Base-by-base conservation (phyloP, 305 asterid genomes). In the Plantago lanceolata region DNA sequence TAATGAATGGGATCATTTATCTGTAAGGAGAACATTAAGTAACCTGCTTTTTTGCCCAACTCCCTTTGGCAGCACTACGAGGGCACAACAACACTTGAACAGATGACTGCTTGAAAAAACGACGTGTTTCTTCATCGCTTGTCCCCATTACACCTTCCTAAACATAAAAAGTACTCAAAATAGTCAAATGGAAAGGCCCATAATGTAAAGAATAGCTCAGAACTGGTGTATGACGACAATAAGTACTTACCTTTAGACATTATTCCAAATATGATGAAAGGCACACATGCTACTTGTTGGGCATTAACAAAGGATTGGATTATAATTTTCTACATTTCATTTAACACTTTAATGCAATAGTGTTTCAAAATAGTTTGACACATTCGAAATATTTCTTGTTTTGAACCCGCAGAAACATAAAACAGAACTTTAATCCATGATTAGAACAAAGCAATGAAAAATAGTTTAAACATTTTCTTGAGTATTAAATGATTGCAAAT, bases 81-180 rank as follows among this genome's bases (percentile, higher is more conserved):
- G 98, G 98, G 59, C 96, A 89, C 37, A 92, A 73, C 58, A 92
- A 67, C 54, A 92, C 97, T 67, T 82, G 79, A 59, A 92, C 98
- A 12, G 94, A 87, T 28, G 97, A 92, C 68, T 86, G 86, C 85
- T 92, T 92, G 73, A 92, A 92, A 72, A 62, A 92, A 28, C 95
- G 86, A 2, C 95, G 83, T 40, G 98, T 92, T 54, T 84, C 98
- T 70, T 92, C 98, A 56, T 92, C 98, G n/a, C 84, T 78, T 1
- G 98, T 92, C 65, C 76, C 75, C 98, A 92, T 92, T 58, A 89
- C 82, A 56, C 98, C 98, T 65, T 87, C 97, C 98, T 92, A 70
- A 63, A 78, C 49, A 33, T 63, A 65, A 79, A 18, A 40, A 11
- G 52, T 57, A 68, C 16, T 50, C 6, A 16, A 43, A 29, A 58